Base-by-base conservation (phyloP, 225 moss, liverwort and hornwort genomes). In the Marchantia polymorpha region DNA sequence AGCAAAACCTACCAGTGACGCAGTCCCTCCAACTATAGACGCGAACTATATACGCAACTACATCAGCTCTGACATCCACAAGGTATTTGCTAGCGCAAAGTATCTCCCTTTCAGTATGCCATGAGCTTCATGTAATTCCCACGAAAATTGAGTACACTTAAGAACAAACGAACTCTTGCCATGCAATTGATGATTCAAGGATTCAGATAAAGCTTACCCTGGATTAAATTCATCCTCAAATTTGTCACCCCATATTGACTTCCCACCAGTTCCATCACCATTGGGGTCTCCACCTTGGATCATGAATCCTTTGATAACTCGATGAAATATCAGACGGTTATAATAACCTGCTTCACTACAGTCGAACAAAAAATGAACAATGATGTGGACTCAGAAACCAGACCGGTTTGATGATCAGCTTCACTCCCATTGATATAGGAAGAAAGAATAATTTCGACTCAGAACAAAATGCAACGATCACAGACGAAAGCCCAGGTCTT, bases 281-380 rank as follows among this genome's bases (percentile, higher is more conserved):
- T 80, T 83, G 1, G 90, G 92, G 70, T 91, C 92, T 67, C 93
- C 91, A 67, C 79, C 91, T 83, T 96, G 96, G 74, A 94, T 92
- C 83, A 94, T 88, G 86, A 92, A 92, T 64, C 90, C 87, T 83
- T 90, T 92, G 80, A 91, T 91, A 11, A 92, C 89, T 68, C 92
- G 91, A 84, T 92, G 88, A 74, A 96, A 94, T 15, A 79, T 27
- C 47, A 90, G 26, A 65, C 84, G 83, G 68, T 92, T 74, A 81
- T 94, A 96, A 74, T 88, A 91, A 66, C 94, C 92, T 9, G 81
- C 85, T 77, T 91, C 82, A 86, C 92, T 91, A 89, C 83, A 89
- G 70, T 29, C 26, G 30, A 17, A 30, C 53, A 19, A 56, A 5
- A 74, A 74, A 26, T 51, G 20, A 12, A 53, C 50, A 4, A 69